phyloP scores from a whole-genome alignment of 139 green algal genomes.

The Ulvella scutata region DNA sequence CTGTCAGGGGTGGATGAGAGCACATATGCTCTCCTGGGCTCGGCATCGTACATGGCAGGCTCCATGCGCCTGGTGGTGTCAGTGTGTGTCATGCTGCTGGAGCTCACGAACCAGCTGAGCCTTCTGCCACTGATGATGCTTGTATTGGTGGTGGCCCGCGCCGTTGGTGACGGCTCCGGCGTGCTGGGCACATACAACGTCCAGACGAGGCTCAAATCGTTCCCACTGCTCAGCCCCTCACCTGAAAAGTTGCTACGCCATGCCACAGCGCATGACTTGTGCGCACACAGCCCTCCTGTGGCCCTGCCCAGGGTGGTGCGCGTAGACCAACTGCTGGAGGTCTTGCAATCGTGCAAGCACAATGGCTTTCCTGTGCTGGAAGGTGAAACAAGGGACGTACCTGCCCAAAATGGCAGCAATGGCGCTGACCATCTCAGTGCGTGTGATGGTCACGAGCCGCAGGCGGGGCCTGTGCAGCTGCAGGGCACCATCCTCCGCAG shows the following conservation, averaged over 20 bases:
- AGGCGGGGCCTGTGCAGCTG: neutral
- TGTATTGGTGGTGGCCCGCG: constrained; percentile 66
- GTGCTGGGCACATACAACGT: constrained; percentile 47
- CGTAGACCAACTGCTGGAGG: constrained; percentile 23
- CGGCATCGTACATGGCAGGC: constrained; percentile 18
- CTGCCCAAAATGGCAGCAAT: neutral
- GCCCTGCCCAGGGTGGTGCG: constrained; percentile 32
- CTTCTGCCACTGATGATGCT: constrained; percentile 78
- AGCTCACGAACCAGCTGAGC: constrained; percentile 73
- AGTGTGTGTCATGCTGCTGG: constrained; percentile 64
- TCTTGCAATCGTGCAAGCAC: constrained; percentile 25
- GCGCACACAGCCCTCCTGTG: constrained; percentile 13
- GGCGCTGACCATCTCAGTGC: neutral
- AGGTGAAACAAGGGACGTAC: constrained; percentile 7
- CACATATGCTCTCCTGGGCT: constrained; percentile 25
- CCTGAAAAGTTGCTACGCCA: constrained; percentile 32
- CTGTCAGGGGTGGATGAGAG: constrained; percentile 22
- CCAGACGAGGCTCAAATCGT: constrained; percentile 36
- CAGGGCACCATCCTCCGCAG: constrained; percentile 34
- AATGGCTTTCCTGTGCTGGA: constrained; percentile 51
- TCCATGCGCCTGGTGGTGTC: constrained; percentile 25
- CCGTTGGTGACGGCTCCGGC: constrained; percentile 44
- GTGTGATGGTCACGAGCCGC: neutral
- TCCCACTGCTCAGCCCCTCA: constrained; percentile 26
- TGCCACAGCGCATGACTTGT: constrained; percentile 37